phyloP scores from a whole-genome alignment of 2,329 filamentous ascomycete species.

The Tolypocladium capitatum region DNA sequence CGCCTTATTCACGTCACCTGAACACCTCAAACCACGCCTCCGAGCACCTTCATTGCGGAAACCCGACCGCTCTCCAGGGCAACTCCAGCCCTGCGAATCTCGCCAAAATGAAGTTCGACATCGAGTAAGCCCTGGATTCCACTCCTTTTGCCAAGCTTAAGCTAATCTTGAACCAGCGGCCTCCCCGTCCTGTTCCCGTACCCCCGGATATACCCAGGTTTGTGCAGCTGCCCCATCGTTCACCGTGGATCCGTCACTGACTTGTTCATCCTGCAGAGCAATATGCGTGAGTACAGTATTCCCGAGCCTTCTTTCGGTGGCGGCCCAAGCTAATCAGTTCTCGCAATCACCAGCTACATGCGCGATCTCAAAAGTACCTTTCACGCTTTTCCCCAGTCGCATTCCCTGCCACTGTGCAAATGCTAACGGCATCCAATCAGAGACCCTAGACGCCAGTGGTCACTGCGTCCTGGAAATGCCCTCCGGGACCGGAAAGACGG shows the following conservation, averaged over 20 bases:
- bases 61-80: background rate
- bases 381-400: background rate
- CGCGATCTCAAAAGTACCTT: constrained; percentile 40
- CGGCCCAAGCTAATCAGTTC: background rate
- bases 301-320: background rate
- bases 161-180: constrained; percentile 28
- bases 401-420: background rate
- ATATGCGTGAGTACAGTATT: constrained; percentile 32
- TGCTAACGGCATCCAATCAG: constrained; percentile 15
- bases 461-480: constrained; percentile 98
- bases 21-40: constrained; percentile 1
- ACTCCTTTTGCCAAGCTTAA: background rate
- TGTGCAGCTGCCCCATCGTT: constrained; percentile 6
- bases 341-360: constrained; percentile 32
- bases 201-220: constrained; percentile 44
- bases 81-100: background rate
- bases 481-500: constrained; percentile 94
- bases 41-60: background rate
- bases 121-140: constrained; percentile 23
- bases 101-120: constrained; percentile 36
- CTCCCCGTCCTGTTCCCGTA: constrained; percentile 45
- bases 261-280: constrained; percentile 25
- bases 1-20: background rate
- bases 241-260: background rate
- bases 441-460: constrained; percentile 81